Percentiles rank a stretch among this genome's conserved stretches.
phyloP scores from a whole-genome alignment of 306 rosid species.

The Ziziphus jujuba region DNA sequence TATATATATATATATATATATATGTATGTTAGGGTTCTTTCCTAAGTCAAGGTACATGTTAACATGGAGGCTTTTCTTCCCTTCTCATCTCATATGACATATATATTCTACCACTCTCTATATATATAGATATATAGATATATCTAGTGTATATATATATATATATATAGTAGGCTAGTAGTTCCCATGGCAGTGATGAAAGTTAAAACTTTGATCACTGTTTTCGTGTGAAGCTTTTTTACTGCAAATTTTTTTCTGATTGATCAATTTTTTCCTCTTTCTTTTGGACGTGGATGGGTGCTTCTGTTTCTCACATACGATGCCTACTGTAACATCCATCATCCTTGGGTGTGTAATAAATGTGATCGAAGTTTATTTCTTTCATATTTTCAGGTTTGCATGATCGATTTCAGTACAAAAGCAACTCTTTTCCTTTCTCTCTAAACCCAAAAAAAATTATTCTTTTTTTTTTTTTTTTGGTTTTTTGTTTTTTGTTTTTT shows the following conservation, averaged over 20 bases:
- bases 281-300: constrained; percentile 29
- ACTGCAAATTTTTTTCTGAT: constrained; percentile 26
- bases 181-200: neutral
- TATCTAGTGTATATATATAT: neutral
- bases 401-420: constrained; percentile 40
- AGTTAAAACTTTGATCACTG: neutral
- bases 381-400: constrained; percentile 38
- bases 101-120: no score
- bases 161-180: neutral
- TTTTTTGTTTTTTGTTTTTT: neutral
- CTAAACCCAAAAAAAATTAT: constrained; percentile 13
- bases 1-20: no score
- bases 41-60: constrained; percentile 1
- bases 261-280: constrained; percentile 21
- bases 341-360: constrained; percentile 12
- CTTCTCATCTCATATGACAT: neutral
- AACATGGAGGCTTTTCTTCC: neutral
- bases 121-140: neutral
- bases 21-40: constrained; percentile 19
- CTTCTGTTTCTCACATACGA: constrained; percentile 44
- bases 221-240: constrained; percentile 21
- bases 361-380: constrained; percentile 23
- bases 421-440: constrained; percentile 40
- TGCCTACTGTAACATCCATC: constrained; percentile 33
- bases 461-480: neutral